phyloP scores from a whole-genome alignment of 2,329 filamentous ascomycete species.

The Colletotrichum sp. region DNA sequence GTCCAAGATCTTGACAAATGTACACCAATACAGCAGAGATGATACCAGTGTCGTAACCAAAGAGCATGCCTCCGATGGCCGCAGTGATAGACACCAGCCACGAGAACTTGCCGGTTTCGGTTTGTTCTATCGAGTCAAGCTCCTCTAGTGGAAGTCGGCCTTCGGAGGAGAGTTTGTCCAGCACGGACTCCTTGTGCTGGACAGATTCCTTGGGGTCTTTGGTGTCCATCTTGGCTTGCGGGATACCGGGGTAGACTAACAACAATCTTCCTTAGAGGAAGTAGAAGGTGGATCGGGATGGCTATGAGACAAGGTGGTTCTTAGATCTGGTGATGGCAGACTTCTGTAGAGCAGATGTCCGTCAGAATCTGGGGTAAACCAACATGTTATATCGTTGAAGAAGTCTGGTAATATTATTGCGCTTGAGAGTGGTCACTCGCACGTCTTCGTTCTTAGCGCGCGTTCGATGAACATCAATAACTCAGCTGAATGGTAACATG shows the following conservation, averaged over 20 bases:
- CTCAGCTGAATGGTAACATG: background rate
- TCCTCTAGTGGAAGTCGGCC: background rate
- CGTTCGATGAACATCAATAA: background rate
- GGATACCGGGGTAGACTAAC: background rate
- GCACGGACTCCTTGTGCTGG: background rate
- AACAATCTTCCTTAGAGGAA: background rate
- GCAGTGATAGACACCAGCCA: background rate
- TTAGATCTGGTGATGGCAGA: background rate
- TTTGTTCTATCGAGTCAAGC: constrained; percentile 16
- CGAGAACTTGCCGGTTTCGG: constrained; percentile 21
- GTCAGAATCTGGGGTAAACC: background rate
- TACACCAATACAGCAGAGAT: constrained; percentile 49
- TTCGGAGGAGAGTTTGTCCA: background rate
- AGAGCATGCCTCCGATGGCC: constrained; percentile 24
- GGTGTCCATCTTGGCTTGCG: background rate
- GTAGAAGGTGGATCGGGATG: background rate
- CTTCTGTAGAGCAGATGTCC: background rate
- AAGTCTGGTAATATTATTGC: background rate
- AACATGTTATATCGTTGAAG: background rate
- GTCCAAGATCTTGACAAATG: constrained; percentile 41
- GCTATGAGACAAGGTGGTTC: background rate
- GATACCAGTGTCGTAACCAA: constrained; percentile 49
- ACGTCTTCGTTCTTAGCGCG: background rate
- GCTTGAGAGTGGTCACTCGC: background rate
- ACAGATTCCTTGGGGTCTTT: background rate